A percentile compares a stretch with the other conserved stretches of the same genome.
These are phyloP conservation scores for Ophiorrhiza pumila DNA, from an alignment of 257 asterid genomes.

Conservation along the genomic window DNA sequence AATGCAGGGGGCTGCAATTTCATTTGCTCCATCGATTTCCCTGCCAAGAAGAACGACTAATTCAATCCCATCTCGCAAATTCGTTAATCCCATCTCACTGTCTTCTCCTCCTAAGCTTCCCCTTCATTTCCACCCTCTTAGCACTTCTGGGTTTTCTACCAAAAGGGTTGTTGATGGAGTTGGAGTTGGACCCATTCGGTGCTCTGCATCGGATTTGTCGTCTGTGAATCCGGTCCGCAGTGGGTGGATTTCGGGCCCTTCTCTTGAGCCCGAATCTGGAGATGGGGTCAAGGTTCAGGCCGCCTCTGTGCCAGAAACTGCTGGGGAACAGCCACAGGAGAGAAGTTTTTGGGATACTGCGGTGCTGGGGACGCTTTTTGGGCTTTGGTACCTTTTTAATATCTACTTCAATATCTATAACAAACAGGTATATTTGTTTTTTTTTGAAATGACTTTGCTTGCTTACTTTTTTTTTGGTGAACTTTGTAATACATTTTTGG, in stretches of 20 bases:
- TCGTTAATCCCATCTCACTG: background rate
- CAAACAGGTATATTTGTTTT: slow-evolving; percentile 55
- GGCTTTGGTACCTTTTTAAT: slow-evolving; percentile 88
- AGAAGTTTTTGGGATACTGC: slow-evolving; percentile 45
- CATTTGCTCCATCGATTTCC: slow-evolving; percentile 7
- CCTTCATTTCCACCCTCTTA: slow-evolving; percentile 17
- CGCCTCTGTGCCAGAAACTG: slow-evolving; percentile 44
- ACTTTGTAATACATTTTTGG: no score
- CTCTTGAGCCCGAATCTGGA: slow-evolving; percentile 28
- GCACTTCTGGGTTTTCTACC: slow-evolving; percentile 3
- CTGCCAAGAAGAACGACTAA: background rate
- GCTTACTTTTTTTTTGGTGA: background rate
- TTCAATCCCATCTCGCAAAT: background rate
- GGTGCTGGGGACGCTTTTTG: slow-evolving; percentile 80
- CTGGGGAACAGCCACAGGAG: slow-evolving; percentile 53
- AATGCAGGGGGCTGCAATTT: slow-evolving; percentile 11
- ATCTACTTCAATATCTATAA: slow-evolving; percentile 95
- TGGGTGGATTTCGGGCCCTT: slow-evolving; percentile 51
- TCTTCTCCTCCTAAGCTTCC: background rate
- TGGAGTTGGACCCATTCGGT: slow-evolving; percentile 24
- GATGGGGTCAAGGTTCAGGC: slow-evolving; percentile 38
- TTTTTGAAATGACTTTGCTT: background rate
- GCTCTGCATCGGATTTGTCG: slow-evolving; percentile 30
- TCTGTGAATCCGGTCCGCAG: slow-evolving; percentile 28
- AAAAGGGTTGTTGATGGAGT: slow-evolving; percentile 15